These are phyloP conservation scores for Calonectria leucothoes DNA, from an alignment of 2,329 filamentous ascomycete genomes.

Conservation along the genomic window DNA sequence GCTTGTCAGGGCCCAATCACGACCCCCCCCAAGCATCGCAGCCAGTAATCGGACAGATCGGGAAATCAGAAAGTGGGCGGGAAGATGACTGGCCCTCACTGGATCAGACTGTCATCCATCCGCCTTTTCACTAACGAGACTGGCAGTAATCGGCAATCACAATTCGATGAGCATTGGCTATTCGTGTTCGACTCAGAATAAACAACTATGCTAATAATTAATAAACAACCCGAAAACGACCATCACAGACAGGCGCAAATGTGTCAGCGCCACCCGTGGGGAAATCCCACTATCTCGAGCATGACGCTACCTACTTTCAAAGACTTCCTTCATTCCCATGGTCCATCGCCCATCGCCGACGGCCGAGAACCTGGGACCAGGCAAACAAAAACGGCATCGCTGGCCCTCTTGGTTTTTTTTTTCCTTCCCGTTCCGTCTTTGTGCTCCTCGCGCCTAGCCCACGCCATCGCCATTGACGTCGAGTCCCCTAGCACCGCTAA, in stretches of 20 bases:
- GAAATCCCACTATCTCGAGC: neutral
- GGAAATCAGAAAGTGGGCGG: constrained; percentile 8
- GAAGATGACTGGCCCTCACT: neutral
- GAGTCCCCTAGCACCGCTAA: neutral
- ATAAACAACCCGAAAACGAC: neutral
- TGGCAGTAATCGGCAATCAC: constrained; percentile 6
- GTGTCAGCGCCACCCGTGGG: constrained; percentile 8
- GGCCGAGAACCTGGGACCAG: neutral
- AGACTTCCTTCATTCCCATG: neutral
- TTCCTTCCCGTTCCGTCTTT: neutral
- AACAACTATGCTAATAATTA: neutral
- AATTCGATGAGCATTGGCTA: neutral
- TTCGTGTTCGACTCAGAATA: neutral
- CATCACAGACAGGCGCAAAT: constrained; percentile 17
- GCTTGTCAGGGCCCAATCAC: constrained; percentile 10
- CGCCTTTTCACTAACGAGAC: neutral
- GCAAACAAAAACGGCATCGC: neutral
- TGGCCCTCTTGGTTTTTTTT: neutral
- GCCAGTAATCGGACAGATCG: constrained; percentile 54
- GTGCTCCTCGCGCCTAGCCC: constrained; percentile 12
- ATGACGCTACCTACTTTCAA: neutral
- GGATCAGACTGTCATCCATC: neutral
- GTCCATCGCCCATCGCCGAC: constrained; percentile 13
- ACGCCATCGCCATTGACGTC: neutral
- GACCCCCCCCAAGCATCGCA: neutral